Evolutionary conservation across 805 yeast genomes (phyloP), one percentile per base, ranked within the genome.

Genomic region (Brettanomyces custersianus): DNA sequence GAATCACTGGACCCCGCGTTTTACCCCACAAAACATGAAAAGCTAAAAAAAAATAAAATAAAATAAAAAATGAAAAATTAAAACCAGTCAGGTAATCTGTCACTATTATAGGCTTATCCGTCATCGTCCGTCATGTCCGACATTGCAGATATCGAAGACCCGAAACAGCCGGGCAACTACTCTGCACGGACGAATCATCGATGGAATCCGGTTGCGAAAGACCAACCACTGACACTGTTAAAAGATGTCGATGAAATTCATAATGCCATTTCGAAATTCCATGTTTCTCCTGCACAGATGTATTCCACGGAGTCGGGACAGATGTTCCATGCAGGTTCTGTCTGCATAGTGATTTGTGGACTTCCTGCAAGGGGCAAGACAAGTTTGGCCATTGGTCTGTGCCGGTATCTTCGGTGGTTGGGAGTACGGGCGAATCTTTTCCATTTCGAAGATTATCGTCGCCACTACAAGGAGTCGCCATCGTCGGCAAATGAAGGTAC

Each of bases 281-380:
- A 80, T 49, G 73, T 83, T 13, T 79, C 92, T 2, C 96, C 96
- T 1, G 96, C 94, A 0, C 98, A 90, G 59, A 64, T 88, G 31
- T 90, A 90, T 56, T 79, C 94, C 10, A 90, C 97, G 0, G 95
- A 86, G 39, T 76, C 88, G 0, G 98, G 98, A 0, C 72, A 86
- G 44, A 66, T 92, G 48, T 92, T 85, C 62, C 97, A 92, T 51
- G 97, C 98, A 4, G 98, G 98, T 4, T 83, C 85, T 49, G 77
- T 92, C 30, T 76, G 94, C 48, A 80, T 92, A 36, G 85, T 82
- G 4, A 68, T 92, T 46, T 90, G 84, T 4, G 98, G 98, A 0
- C 66, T 88, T 40, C 97, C 98, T 2, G 97, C 96, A 1, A 70
- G 97, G 33, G 96, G 97, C 2, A 92, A 92, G 55, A 92, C 98